phyloP scores from a whole-genome alignment of 2,329 filamentous ascomycete species.

The Grosmannia penicillata region DNA sequence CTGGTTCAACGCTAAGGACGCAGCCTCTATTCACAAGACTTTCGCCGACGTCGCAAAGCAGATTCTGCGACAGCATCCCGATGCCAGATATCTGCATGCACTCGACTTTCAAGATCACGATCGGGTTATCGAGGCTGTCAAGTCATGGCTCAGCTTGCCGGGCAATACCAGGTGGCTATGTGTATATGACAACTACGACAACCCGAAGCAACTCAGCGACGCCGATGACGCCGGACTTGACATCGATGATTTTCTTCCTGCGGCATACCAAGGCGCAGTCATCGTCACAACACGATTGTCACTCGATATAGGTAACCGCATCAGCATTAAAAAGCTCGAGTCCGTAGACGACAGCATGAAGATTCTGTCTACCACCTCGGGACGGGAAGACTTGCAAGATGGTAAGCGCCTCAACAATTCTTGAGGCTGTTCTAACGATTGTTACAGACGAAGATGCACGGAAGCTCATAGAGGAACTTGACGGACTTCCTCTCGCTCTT shows the following conservation, averaged over 20 bases:
- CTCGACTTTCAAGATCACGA: constrained; percentile 8
- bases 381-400: constrained; percentile 10
- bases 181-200: constrained; percentile 26
- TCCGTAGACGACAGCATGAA: constrained; percentile 15
- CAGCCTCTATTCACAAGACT: constrained; percentile 21
- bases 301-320: not conserved
- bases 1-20: constrained; percentile 26
- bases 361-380: constrained; percentile 17
- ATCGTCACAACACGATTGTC: not conserved
- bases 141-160: constrained; percentile 17
- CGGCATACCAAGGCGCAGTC: not conserved
- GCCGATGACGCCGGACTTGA: constrained; percentile 4
- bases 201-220: constrained; percentile 15
- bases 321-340: not conserved
- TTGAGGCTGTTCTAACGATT: not conserved
- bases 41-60: constrained; percentile 15
- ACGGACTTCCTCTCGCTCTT: constrained; percentile 30
- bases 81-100: too few species aligned
- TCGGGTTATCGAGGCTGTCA: constrained; percentile 15
- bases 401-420: constrained; percentile 11
- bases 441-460: constrained; percentile 15
- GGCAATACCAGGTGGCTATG: constrained; percentile 23
- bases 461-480: constrained; percentile 19
- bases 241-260: not conserved
- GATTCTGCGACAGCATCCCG: constrained; percentile 16